These are phyloP conservation scores for Sanghuangporus baumii DNA, from an alignment of 1,284 basidiomycete species.

Conservation along the genomic window DNA sequence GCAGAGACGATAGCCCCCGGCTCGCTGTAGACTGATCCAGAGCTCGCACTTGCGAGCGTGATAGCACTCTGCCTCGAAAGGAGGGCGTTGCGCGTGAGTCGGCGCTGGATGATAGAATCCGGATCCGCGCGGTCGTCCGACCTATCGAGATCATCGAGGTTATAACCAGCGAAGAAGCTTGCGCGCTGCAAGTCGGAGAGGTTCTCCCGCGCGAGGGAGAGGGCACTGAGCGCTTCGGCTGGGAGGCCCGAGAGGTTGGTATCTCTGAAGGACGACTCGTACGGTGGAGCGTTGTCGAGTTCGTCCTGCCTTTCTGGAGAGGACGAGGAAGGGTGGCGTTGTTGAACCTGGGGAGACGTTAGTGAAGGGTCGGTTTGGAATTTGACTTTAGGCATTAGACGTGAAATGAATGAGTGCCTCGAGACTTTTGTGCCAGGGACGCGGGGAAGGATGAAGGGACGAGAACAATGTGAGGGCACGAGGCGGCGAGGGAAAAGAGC, in stretches of 20 bases:
- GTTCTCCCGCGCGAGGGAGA: background rate
- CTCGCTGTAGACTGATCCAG: background rate
- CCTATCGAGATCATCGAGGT: constrained; percentile 7
- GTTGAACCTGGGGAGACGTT: background rate
- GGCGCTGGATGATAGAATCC: constrained; percentile 4
- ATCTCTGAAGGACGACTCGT: background rate
- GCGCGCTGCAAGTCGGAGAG: background rate
- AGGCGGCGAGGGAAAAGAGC: background rate
- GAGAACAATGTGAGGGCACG: background rate
- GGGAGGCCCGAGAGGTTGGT: background rate
- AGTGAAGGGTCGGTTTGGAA: too few relatives aligned
- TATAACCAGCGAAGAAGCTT: background rate
- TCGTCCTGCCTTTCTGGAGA: background rate
- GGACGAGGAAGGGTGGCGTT: background rate
- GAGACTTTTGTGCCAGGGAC: background rate
- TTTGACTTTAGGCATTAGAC: too few relatives aligned
- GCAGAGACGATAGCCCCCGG: background rate
- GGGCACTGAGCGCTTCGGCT: background rate
- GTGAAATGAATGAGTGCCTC: too few relatives aligned
- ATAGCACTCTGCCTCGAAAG: constrained; percentile 6
- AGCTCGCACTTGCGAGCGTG: constrained; percentile 1
- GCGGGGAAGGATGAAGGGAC: background rate
- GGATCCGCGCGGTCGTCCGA: constrained; percentile 8
- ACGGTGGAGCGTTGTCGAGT: background rate
- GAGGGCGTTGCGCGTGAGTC: constrained; percentile 5